Base-by-base conservation (phyloP, 139 green algal species). In the Coelastrella sp. region DNA sequence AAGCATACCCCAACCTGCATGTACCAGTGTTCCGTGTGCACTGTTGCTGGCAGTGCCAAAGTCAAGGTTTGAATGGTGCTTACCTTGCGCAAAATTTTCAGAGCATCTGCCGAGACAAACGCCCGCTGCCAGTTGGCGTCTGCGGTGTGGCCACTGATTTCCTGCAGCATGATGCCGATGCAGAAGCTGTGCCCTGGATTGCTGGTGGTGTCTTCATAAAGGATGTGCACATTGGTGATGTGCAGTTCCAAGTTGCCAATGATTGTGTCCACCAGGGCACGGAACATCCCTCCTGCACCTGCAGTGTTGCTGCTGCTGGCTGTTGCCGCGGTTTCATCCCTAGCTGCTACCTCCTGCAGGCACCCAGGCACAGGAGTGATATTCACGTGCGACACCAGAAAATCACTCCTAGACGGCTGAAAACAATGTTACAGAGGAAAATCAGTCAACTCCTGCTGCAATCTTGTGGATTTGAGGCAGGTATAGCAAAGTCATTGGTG, bases 211-310 rank as follows among this genome's bases (percentile, higher is more conserved):
- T 90, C 92, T 93, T 96, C 96, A 76, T 96, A 98, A 57, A 97
- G 93, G 9, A 99, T 93, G 91, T 99, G 98, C 56, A 99, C 90
- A 88, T 99, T 99, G 80, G 92, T 98, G 82, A 99, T 97, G n/a
- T 84, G 84, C 56, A 97, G 85, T 92, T 96, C 91, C 91, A 93
- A 92, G 90, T 97, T 97, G 73, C 91, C 94, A 35, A 99, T 92
- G 19, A 99, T 95, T 0, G 96, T 97, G 91, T 98, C 94, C 22
- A 98, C 96, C 60, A 98, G 89, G 65, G 89, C 92, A 56, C 93
- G 92, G 8, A 98, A 88, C 65, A 95, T 74, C 68, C 82, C 61
- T 90, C 73, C 27, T 73, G 82, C 82, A 91, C 49, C 84, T 93
- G 82, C 70, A 87, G 74, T 73, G 57, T 74, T n/a, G 85, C 24